Evolutionary conservation across 371 early-diverging fungal genomes (phyloP).

Genomic region (Mucor plumbeus): DNA sequence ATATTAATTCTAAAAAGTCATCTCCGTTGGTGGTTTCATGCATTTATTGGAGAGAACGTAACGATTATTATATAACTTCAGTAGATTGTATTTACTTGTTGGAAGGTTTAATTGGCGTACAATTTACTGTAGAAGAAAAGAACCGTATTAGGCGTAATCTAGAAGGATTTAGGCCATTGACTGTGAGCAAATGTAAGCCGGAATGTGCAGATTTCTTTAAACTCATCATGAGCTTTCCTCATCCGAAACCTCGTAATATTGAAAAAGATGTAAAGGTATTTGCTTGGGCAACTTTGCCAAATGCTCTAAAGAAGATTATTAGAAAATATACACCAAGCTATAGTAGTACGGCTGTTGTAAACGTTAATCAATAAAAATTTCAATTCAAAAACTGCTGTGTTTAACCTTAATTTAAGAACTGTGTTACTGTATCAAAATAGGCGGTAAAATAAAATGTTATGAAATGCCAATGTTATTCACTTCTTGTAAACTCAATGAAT

Average conservation of each 20-base stretch:
- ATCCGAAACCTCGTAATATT: slow-evolving; percentile 85
- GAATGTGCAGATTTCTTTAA: slow-evolving; percentile 77
- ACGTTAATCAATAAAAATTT: slow-evolving; percentile 7
- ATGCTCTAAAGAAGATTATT: slow-evolving; percentile 75
- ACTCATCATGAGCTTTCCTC: slow-evolving; percentile 79
- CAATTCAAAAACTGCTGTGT: background rate
- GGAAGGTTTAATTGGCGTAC: slow-evolving; percentile 72
- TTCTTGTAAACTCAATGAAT: too few relatives aligned
- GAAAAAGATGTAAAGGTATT: slow-evolving; percentile 89
- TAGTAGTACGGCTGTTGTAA: slow-evolving; percentile 23
- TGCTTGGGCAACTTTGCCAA: slow-evolving; percentile 70
- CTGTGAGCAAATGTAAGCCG: slow-evolving; percentile 74
- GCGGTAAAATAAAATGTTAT: too few relatives aligned
- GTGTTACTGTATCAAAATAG: too few relatives aligned
- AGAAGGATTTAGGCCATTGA: slow-evolving; percentile 80
- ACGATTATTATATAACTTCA: slow-evolving; percentile 78
- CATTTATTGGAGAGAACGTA: slow-evolving; percentile 77
- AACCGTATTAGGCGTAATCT: slow-evolving; percentile 84
- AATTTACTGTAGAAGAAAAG: slow-evolving; percentile 82
- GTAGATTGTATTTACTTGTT: slow-evolving; percentile 80
- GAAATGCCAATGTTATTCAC: too few relatives aligned
- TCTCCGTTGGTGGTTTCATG: slow-evolving; percentile 72
- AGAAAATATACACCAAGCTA: slow-evolving; percentile 66
- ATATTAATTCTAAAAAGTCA: background rate
- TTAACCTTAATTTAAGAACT: too few relatives aligned